These are phyloP conservation scores for Tetratostichococcus sp. DNA, from an alignment of 139 green algal genomes.

Conservation along the genomic window DNA sequence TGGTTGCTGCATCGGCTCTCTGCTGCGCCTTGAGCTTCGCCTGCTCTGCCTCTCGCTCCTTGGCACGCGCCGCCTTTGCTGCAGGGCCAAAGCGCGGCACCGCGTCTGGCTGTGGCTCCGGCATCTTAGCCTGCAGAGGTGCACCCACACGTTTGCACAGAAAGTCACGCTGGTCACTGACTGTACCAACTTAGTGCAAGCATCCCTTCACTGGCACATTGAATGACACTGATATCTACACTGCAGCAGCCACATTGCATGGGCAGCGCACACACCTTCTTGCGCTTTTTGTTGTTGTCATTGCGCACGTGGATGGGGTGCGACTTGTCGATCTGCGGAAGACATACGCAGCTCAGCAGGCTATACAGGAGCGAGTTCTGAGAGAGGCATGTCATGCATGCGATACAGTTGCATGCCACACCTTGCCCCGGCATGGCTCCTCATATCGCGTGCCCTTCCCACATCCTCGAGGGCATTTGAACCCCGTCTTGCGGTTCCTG, in stretches of 20 bases:
- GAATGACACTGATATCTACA: too few relatives aligned
- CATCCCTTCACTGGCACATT: too few relatives aligned
- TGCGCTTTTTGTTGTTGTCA: slow-evolving; percentile 69
- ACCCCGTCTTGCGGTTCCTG: slow-evolving; percentile 88
- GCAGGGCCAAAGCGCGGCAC: background rate
- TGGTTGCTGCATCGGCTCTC: slow-evolving; percentile 10
- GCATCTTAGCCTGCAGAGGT: slow-evolving; percentile 5
- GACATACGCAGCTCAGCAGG: background rate
- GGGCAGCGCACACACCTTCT: too few relatives aligned
- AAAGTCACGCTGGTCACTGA: too few relatives aligned
- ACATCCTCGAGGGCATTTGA: slow-evolving; percentile 80
- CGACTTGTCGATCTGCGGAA: slow-evolving; percentile 71
- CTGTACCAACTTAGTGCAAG: too few relatives aligned
- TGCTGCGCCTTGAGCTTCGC: background rate
- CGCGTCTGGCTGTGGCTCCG: background rate
- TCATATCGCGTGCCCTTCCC: slow-evolving; percentile 60
- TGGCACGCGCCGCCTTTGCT: slow-evolving; percentile 18
- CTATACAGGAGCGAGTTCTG: too few relatives aligned
- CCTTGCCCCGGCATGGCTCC: slow-evolving; percentile 70
- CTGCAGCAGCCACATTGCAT: too few relatives aligned
- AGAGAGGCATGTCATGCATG: background rate
- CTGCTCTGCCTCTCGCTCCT: background rate
- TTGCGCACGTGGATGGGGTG: slow-evolving; percentile 74
- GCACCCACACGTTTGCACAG: too few relatives aligned
- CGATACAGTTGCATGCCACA: slow-evolving; percentile 15